Evolutionary conservation across 2,329 filamentous ascomycete species (phyloP).

Genomic region (Pyricularia pennisetigena): DNA sequence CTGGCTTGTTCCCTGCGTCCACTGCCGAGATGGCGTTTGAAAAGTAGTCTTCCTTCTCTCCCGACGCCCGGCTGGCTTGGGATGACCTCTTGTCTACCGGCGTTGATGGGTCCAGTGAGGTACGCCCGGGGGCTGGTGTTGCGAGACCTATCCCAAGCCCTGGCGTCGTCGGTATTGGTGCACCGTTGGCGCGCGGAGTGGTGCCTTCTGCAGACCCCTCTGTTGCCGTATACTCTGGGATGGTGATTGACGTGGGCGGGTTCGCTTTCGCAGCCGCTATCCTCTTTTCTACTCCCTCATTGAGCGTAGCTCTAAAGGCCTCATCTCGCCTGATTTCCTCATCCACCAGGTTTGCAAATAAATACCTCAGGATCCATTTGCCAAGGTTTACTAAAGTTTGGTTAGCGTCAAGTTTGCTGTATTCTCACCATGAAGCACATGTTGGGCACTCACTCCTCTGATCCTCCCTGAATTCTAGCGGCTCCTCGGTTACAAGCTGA

Average conservation of each 20-base stretch:
- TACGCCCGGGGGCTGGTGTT: constrained; percentile 41
- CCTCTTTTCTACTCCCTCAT: constrained; percentile 51
- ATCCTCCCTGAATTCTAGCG: constrained; percentile 80
- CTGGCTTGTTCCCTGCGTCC: constrained; percentile 33
- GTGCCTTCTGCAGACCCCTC: constrained; percentile 16
- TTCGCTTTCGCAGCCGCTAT: constrained; percentile 43
- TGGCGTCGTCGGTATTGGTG: constrained; percentile 54
- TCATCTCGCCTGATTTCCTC: constrained; percentile 83
- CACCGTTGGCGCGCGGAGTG: constrained; percentile 56
- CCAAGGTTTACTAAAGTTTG: constrained; percentile 71
- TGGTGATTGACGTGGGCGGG: constrained; percentile 48
- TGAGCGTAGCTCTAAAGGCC: constrained; percentile 57
- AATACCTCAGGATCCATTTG: constrained; percentile 89
- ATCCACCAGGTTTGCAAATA: constrained; percentile 82
- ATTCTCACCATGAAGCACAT: neutral
- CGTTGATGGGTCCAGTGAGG: constrained; percentile 26
- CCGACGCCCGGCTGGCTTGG: constrained; percentile 49
- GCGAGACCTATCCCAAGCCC: constrained; percentile 71
- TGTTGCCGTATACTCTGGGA: constrained; percentile 14
- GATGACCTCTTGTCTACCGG: constrained; percentile 45
- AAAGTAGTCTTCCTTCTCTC: constrained; percentile 69
- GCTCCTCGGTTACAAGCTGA: constrained; percentile 64
- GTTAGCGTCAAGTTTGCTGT: neutral
- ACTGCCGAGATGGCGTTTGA: constrained; percentile 46
- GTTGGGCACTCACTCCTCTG: constrained; percentile 64